Percentiles rank a stretch among this genome's conserved stretches.
These are phyloP conservation scores for Gyromitra esculenta DNA, from an alignment of 2,329 filamentous ascomycete species.

Conservation along the genomic window DNA sequence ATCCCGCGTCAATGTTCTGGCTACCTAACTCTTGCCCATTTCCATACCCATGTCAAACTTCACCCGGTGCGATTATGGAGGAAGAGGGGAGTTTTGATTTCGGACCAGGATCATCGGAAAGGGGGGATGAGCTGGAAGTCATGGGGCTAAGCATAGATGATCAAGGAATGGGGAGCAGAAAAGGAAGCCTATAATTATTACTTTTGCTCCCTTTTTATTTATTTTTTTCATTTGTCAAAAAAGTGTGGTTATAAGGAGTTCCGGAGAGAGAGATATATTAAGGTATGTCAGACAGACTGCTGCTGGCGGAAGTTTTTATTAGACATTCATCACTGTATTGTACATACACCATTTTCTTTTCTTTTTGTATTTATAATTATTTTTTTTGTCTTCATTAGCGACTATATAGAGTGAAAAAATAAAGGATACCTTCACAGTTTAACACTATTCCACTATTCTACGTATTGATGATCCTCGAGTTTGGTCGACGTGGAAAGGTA, in stretches of 20 bases:
- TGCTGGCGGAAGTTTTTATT: constrained; percentile 48
- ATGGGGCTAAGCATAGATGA: constrained; percentile 38
- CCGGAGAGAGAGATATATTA: constrained; percentile 34
- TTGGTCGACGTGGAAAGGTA: background rate
- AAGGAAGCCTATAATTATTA: constrained; percentile 36
- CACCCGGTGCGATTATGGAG: constrained; percentile 42
- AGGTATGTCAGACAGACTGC: constrained; percentile 40
- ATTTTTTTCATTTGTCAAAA: constrained; percentile 33
- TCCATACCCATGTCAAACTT: constrained; percentile 40
- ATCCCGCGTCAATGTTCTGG: constrained; percentile 48
- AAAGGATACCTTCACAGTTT: constrained; percentile 19
- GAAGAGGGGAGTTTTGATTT: constrained; percentile 48
- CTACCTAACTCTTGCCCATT: constrained; percentile 39
- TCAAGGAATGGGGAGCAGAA: constrained; percentile 30
- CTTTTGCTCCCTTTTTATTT: constrained; percentile 22
- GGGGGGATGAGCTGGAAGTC: constrained; percentile 37
- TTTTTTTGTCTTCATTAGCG: constrained; percentile 14
- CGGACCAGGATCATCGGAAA: constrained; percentile 38
- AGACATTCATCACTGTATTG: constrained; percentile 33
- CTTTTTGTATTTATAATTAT: constrained; percentile 38
- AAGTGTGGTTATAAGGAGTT: constrained; percentile 42
- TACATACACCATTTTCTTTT: constrained; percentile 23
- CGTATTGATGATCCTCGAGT: background rate
- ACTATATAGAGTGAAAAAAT: constrained; percentile 31
- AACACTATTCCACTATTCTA: background rate